Evolutionary conservation across 2,329 filamentous ascomycete genomes (phyloP).

Genomic region (Exophiala lecanii-corni): DNA sequence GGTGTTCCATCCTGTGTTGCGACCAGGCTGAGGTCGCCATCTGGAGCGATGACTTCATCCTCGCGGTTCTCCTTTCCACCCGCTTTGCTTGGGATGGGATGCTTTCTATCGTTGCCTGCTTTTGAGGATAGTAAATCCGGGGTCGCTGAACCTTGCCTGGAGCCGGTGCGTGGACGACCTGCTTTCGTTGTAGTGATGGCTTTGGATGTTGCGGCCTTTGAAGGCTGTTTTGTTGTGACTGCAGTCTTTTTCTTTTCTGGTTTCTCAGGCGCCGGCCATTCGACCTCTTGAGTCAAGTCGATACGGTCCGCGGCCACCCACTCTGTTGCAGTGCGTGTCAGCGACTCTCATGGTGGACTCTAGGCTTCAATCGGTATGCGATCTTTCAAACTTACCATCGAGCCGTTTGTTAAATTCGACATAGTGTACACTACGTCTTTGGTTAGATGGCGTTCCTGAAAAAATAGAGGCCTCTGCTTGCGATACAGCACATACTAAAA

Average conservation of each 20-base stretch:
- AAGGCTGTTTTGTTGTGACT: constrained; percentile 48
- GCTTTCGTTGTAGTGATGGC: constrained; percentile 46
- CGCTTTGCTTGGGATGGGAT: constrained; percentile 49
- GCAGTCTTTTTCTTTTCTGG: constrained; percentile 78
- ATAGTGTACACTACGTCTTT: constrained; percentile 67
- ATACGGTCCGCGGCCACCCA: constrained; percentile 83
- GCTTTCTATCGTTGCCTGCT: constrained; percentile 40
- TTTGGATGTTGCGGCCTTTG: constrained; percentile 55
- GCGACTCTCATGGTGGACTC: too few species aligned
- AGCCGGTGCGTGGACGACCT: constrained; percentile 39
- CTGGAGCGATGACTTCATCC: constrained; percentile 34
- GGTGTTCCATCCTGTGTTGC: constrained; percentile 38
- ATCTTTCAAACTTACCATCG: constrained; percentile 49
- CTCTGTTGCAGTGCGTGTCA: constrained; percentile 63
- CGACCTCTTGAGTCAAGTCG: constrained; percentile 83
- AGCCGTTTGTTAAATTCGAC: constrained; percentile 94
- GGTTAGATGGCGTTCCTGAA: constrained; percentile 13
- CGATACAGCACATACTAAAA: constrained; percentile 60
- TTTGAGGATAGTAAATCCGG: constrained; percentile 50
- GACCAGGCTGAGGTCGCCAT: constrained; percentile 22
- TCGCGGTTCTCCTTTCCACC: constrained; percentile 56
- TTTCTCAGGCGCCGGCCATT: constrained; percentile 93
- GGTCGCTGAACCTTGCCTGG: constrained; percentile 54
- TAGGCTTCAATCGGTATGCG: too few species aligned
- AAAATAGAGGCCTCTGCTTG: neutral